Evolutionary conservation across 106 monocot species (phyloP).

Genomic region (Xerophyta viscosa): DNA sequence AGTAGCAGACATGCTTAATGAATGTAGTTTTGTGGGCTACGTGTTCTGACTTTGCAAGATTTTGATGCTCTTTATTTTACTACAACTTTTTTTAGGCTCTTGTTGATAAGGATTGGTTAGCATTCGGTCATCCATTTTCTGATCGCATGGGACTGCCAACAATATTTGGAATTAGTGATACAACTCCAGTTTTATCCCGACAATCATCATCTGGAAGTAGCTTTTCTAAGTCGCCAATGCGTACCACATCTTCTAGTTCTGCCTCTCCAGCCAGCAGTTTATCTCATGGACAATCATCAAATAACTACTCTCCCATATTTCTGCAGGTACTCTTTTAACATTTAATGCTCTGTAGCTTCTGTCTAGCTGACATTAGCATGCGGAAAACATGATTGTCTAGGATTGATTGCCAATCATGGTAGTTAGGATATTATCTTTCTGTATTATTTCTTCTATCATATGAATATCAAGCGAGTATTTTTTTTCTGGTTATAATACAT

Average conservation of each 20-base stretch:
- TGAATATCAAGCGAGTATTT: too few relatives aligned
- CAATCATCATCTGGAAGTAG: slow-evolving; percentile 70
- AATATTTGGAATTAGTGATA: slow-evolving; percentile 28
- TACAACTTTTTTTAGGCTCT: slow-evolving; percentile 47
- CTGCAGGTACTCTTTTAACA: slow-evolving; percentile 56
- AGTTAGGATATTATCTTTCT: too few relatives aligned
- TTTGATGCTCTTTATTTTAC: too few relatives aligned
- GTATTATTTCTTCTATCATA: too few relatives aligned
- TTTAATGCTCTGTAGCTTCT: background rate
- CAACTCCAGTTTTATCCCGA: slow-evolving; percentile 43
- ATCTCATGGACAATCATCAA: slow-evolving; percentile 59
- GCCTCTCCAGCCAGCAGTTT: slow-evolving; percentile 31
- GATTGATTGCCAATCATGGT: too few relatives aligned
- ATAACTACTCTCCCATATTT: slow-evolving; percentile 87
- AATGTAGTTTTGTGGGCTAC: too few relatives aligned
- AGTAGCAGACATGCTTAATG: too few relatives aligned
- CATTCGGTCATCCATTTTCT: slow-evolving; percentile 99
- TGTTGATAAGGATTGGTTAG: slow-evolving; percentile 97
- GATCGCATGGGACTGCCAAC: slow-evolving; percentile 88
- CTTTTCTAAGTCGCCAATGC: slow-evolving; percentile 41
- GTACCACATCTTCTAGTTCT: slow-evolving; percentile 30
- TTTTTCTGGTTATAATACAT: too few relatives aligned
- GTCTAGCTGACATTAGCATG: too few relatives aligned
- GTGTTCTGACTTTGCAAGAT: too few relatives aligned
- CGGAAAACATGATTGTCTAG: too few relatives aligned